Evolutionary conservation across 2,329 filamentous ascomycete species (phyloP).

Genomic region (Colletotrichum coccodes): DNA sequence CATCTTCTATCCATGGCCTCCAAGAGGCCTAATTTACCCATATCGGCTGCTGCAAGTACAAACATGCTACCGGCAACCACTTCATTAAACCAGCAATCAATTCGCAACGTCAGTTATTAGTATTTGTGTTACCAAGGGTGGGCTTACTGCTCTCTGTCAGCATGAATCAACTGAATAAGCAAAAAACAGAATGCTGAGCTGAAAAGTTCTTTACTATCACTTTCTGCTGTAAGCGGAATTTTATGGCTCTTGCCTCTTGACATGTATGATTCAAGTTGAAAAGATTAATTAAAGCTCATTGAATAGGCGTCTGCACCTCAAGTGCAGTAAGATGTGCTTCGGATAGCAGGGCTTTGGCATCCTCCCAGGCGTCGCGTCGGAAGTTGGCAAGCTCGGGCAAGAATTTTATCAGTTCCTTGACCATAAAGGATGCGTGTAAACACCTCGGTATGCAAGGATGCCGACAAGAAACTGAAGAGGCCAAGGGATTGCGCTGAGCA

Average conservation of each 20-base stretch:
- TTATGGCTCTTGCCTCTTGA: too few relatives aligned
- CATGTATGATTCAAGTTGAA: too few relatives aligned
- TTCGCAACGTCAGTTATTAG: too few relatives aligned
- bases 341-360: slow-evolving; percentile 55
- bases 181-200: background rate
- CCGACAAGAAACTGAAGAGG: slow-evolving; percentile 62
- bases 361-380: slow-evolving; percentile 63
- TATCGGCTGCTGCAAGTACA: too few relatives aligned
- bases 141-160: slow-evolving; percentile 6
- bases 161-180: background rate
- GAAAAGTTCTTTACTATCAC: background rate
- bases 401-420: slow-evolving; percentile 68
- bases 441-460: slow-evolving; percentile 55
- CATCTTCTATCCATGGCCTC: too few relatives aligned
- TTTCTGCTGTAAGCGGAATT: background rate
- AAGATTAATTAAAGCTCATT: too few relatives aligned
- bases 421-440: slow-evolving; percentile 58
- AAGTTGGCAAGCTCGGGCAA: slow-evolving; percentile 58
- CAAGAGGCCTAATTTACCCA: too few relatives aligned
- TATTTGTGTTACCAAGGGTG: too few relatives aligned
- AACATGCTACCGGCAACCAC: too few relatives aligned
- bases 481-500: slow-evolving; percentile 60
- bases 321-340: slow-evolving; percentile 41
- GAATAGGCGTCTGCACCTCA: slow-evolving; percentile 56
- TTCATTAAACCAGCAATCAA: too few relatives aligned